A percentile compares a stretch with the other conserved stretches of the same genome.
phyloP scores from a whole-genome alignment of 331 rosid species.

The Cydonia oblonga region DNA sequence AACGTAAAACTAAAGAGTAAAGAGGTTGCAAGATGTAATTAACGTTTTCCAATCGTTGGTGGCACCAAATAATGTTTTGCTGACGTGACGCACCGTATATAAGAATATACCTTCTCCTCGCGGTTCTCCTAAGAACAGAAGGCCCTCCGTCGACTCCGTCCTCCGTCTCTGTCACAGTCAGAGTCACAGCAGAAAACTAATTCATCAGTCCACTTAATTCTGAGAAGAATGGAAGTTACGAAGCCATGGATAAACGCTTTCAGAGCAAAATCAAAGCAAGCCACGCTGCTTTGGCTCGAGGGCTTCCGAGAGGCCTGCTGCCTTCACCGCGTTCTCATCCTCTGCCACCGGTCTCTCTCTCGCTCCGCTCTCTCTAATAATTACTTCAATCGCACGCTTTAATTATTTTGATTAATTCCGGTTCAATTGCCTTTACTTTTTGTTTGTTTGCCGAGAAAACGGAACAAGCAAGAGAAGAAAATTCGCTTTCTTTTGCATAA shows the following conservation, averaged over 20 bases:
- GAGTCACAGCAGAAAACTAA: not conserved
- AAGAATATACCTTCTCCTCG: not conserved
- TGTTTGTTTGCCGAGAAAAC: conserved; percentile 11
- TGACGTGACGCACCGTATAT: not conserved
- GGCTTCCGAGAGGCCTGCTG: conserved; percentile 78
- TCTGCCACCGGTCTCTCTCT: conserved; percentile 39
- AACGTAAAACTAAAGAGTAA: not conserved
- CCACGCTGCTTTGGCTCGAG: conserved; percentile 46
- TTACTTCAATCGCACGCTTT: not conserved
- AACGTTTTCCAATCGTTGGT: not conserved
- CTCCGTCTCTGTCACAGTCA: not conserved
- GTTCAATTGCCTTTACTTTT: not conserved
- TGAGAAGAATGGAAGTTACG: conserved; percentile 15
- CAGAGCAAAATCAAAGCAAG: conserved; percentile 18
- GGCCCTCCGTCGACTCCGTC: too few relatives aligned
- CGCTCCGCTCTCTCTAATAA: not conserved
- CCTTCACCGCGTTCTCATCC: conserved; percentile 73
- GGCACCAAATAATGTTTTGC: not conserved
- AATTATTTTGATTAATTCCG: not conserved
- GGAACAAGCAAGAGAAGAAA: not conserved
- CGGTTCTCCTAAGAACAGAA: too few relatives aligned
- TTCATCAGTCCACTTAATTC: too few relatives aligned
- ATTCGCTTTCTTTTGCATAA: not conserved
- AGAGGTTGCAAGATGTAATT: not conserved
- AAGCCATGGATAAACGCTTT: not conserved